Base-by-base conservation (phyloP, 192 early-diverging fungal species). In the Umbelopsis sp. region DNA sequence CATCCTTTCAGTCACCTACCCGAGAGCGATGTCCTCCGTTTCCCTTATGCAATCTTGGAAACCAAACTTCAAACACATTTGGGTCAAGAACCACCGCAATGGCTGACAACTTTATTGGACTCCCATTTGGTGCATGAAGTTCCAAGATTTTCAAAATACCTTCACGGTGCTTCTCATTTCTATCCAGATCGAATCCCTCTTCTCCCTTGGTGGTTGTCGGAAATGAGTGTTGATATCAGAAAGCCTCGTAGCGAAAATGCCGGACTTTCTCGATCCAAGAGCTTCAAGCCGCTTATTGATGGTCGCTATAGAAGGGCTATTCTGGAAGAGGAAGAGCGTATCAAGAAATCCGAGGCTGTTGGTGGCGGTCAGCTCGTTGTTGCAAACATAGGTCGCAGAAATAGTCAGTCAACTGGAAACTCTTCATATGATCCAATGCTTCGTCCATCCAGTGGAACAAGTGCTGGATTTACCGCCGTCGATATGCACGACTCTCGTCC, bases 171-270 rank as follows among this genome's bases (percentile, higher is more conserved):
- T 41, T 77, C 78, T 21, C 76, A 79, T 35, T 64, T 85, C 25
- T 85, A 73, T 61, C 76, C 78, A 13, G 79, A 81, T 21, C 67
- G 78, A 6, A 78, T 85, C 3, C 78, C 78, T 2, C 68, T 85
- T 46, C 66, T 85, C 46, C 83, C 83, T 35, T 85, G 81, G 76
- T 85, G 83, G 83, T 45, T 85, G 9, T 85, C 83, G 3, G 83
- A 85, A 50, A 80, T 85, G 83, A 79, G 80, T 23, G 70, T 79
- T 13, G 83, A 85, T 75, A 82, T 85, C 45, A 76, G 83, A 30
- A 85, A 82, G 66, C 83, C 80, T 21, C 67, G 76, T 44, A 58
- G 71, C 15, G 73, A 64, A 16, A 78, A 72, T 25, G 72, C 73
- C 67, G 76, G 76, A 46, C 51, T 78, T 15, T 73, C 71, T 20